Base-by-base conservation (phyloP, 495 filamentous ascomycete species). In the Ascodesmis nigricans region DNA sequence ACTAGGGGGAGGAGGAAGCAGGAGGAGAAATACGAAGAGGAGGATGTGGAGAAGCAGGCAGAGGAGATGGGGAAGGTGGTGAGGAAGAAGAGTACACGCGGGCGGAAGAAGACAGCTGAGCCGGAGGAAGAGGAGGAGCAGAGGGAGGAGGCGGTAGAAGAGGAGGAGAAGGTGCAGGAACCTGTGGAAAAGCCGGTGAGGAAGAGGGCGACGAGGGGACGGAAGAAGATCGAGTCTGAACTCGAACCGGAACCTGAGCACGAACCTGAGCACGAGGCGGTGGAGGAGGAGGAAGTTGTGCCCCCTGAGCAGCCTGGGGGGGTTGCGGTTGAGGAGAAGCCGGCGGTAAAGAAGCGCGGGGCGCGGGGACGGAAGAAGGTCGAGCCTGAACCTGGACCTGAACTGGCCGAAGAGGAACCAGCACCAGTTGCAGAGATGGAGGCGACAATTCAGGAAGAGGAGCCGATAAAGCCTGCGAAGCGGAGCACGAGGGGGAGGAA, bases 1-100 rank as follows among this genome's bases (percentile, higher is more conserved):
- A 13, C 24, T 27, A 27, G 3, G 10, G 24, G 14, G 15, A 9
- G 18, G 17, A 22, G 23, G 6, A 33, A 21, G 1, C n/a, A 6
- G 5, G 28, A 33, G 3, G 17, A 18, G 3, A 20, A 33, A 20
- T 6, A 21, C 1, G 31, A 33, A 21, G 31, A 33, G 15, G 31
- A 33, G 31, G 15, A 33, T 9, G n/a, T 18, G 31, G 2, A 20
- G 2, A 20, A 33, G 16, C 14, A 33, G 18, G 31, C 11, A 18
- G 31, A 33, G 31, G 31, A 33, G 31, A 33, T 9, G 31, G 3
- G 31, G 18, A 33, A 21, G n/a, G n/a, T 20, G 17, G 17, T 18
- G 31, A 67, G 62, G 62, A 55, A 67, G 35, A 67, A 66, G 35
- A 64, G 64, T 27, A 67, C n/a, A n/a, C n/a, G n/a, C n/a, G n/a